Evolutionary conservation across 306 rosid species (phyloP), one percentile per base, ranked within the genome.

Genomic region (Malus fusca): DNA sequence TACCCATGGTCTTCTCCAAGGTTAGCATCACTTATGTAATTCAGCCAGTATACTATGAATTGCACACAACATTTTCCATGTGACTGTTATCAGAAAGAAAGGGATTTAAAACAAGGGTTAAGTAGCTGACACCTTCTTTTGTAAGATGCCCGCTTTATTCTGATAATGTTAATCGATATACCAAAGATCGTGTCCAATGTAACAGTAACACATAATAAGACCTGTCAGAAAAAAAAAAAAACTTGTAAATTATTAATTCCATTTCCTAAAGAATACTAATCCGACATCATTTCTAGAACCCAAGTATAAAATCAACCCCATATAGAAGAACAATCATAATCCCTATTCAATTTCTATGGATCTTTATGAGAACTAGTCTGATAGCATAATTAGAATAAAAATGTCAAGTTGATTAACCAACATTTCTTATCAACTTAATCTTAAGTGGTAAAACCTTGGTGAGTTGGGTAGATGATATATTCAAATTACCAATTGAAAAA

Each of bases 141-240:
- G 66, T 79, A 70, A 81, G 89, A 80, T 56, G 40, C 53, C 75
- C 58, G 78, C 81, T 88, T 89, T 79, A 84, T 77, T 81, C 87
- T 81, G 78, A 92, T 80, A 78, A 90, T 78, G 89, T 86, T 92
- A 81, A 90, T 84, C 25, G 91, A 82, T 74, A 88, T 69, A 61
- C 89, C 85, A 88, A 85, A 94, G 75, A 90, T 44, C 51, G 89
- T 68, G 78, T 90, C 89, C 87, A 88, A 69, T 71, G 88, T 84
- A 76, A 86, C 82, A 71, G 76, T 40, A 28, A 90, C 48, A 31
- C 78, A 66, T 40, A 71, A 46, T 44, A 84, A 76, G 77, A 85
- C 86, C 98, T 94, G 80, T 74, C 40, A 71, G n/a, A 44, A 68
- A 44, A 55, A 73, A 33, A 35, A 35, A 35, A 55, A 73, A 66